Evolutionary conservation across 2,329 filamentous ascomycete genomes (phyloP).

Genomic region (Verticillium nonalfalfae): DNA sequence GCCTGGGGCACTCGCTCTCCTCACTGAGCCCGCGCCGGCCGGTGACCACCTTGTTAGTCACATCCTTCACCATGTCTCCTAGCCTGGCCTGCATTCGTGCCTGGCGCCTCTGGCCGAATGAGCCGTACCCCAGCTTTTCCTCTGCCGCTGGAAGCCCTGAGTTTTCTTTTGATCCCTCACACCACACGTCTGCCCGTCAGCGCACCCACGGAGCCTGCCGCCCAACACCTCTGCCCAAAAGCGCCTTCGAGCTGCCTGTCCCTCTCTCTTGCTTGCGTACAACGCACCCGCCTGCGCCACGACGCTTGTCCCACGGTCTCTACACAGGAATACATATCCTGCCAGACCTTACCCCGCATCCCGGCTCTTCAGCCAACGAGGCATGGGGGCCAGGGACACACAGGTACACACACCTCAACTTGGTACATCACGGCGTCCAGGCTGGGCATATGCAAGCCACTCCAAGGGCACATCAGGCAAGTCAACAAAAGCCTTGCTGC

Average conservation of each 20-base stretch:
- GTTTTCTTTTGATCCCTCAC: neutral
- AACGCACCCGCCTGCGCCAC: neutral
- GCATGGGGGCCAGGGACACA: neutral
- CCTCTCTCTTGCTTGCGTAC: neutral
- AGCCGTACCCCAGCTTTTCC: neutral
- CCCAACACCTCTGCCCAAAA: neutral
- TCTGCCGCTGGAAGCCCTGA: neutral
- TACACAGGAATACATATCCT: neutral
- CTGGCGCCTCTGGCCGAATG: neutral
- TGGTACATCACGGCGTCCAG: neutral
- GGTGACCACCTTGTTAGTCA: neutral
- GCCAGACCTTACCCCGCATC: neutral
- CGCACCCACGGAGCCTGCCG: neutral
- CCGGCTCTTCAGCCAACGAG: neutral
- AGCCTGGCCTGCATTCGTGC: neutral
- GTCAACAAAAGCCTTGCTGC: neutral
- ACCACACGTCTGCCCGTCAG: neutral
- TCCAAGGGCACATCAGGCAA: neutral
- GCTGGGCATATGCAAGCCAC: slow-evolving; percentile 2
- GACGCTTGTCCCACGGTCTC: neutral
- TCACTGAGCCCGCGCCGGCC: neutral
- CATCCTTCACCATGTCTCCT: neutral
- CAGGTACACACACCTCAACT: neutral
- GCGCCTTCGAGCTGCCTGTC: neutral
- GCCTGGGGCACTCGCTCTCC: neutral